Percentiles rank a stretch among this genome's conserved stretches.
phyloP scores from a whole-genome alignment of 345 rosid genomes.

The Stellera chamaejasme region DNA sequence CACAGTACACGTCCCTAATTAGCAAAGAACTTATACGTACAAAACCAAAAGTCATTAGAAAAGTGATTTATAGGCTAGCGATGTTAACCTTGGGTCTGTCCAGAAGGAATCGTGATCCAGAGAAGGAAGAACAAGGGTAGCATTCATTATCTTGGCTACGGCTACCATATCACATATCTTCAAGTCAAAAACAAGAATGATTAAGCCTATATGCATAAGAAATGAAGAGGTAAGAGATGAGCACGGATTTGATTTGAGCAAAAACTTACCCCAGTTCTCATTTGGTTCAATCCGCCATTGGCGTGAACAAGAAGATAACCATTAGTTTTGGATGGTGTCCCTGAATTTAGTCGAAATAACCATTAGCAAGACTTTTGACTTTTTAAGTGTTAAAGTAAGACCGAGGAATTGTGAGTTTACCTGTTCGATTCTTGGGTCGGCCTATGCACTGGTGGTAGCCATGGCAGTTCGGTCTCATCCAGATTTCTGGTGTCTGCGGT shows the following conservation, averaged over 20 bases:
- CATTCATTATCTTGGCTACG: slow-evolving; percentile 90
- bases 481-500: slow-evolving; percentile 68
- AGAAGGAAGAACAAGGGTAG: slow-evolving; percentile 89
- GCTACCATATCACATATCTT: slow-evolving; percentile 99
- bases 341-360: slow-evolving; percentile 16
- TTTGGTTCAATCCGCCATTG: slow-evolving; percentile 97
- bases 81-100: slow-evolving; percentile 90
- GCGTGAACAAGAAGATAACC: slow-evolving; percentile 92
- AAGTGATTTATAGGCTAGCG: not conserved
- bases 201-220: slow-evolving; percentile 5
- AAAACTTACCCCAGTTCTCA: slow-evolving; percentile 93
- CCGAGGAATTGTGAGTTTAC: slow-evolving; percentile 17
- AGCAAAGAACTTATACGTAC: no score
- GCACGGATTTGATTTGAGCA: not conserved
- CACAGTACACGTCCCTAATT: not conserved
- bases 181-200: slow-evolving; percentile 10
- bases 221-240: not conserved
- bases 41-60: no score
- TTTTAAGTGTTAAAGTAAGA: no score
- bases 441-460: slow-evolving; percentile 50
- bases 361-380: not conserved
- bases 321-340: slow-evolving; percentile 36
- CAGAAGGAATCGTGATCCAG: slow-evolving; percentile 97
- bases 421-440: slow-evolving; percentile 42
- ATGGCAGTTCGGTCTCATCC: slow-evolving; percentile 84